Conservation (phyloP, 2,329 filamentous ascomycete genomes). For the Geosmithia putterillii region DNA sequence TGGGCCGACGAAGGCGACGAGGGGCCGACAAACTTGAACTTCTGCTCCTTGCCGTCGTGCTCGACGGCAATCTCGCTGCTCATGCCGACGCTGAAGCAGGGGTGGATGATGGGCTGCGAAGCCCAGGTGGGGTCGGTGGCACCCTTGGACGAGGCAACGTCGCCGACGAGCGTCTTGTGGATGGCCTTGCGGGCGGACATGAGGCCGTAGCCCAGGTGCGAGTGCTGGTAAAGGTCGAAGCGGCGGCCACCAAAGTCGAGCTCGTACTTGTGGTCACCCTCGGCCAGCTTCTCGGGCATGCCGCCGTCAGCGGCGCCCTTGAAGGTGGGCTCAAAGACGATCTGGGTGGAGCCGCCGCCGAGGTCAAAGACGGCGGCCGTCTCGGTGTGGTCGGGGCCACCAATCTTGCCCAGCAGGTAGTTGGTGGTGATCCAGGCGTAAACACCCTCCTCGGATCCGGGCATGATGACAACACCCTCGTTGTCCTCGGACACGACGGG, state of each 20-base stretch:
- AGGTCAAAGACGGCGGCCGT: constrained; percentile 95
- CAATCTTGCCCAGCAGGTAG: constrained; percentile 96
- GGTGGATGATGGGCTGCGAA: constrained; percentile 61
- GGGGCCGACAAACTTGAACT: constrained; percentile 83
- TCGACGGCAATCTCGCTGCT: constrained; percentile 60
- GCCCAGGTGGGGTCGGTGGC: constrained; percentile 54
- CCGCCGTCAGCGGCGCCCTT: constrained; percentile 59
- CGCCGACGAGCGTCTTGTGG: constrained; percentile 62
- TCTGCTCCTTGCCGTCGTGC: constrained; percentile 49
- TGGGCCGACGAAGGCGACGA: constrained; percentile 63
- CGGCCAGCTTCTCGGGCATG: constrained; percentile 72
- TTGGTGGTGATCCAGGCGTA: constrained; percentile 99
- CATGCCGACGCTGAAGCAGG: constrained; percentile 77
- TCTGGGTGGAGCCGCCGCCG: constrained; percentile 93
- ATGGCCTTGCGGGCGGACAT: constrained; percentile 90
- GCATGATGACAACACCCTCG: constrained; percentile 91
- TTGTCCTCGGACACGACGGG: constrained; percentile 79
- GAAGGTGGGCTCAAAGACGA: constrained; percentile 96
- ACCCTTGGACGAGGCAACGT: constrained; percentile 52
- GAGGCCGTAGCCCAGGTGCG: constrained; percentile 89
- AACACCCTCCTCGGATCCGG: constrained; percentile 91
- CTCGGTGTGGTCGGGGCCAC: constrained; percentile 75
- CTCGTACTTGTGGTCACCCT: constrained; percentile 92
- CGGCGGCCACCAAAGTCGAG: constrained; percentile 81
- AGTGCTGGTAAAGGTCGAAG: constrained; percentile 95